Conservation (phyloP, 176 grass and related monocot species). For the Carex scoparia region DNA sequence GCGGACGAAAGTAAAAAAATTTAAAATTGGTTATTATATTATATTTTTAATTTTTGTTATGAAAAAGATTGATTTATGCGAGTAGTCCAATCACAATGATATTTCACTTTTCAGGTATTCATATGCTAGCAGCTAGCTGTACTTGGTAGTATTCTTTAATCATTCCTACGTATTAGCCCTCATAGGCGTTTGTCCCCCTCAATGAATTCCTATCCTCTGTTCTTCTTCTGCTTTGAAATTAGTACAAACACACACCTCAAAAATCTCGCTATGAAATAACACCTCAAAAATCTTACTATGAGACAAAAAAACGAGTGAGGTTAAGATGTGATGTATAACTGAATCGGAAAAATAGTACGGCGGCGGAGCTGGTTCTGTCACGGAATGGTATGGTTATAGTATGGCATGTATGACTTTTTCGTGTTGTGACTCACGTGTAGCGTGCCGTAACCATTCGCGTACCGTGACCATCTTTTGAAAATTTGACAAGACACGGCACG, state of each 20-base stretch:
- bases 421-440: no score
- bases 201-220: neutral
- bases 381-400: no score
- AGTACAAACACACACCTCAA: neutral
- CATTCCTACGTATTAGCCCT: neutral
- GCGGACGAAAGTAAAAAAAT: no score
- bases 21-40: no score
- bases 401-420: no score
- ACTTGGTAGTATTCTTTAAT: neutral
- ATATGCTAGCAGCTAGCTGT: neutral
- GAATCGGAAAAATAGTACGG: no score
- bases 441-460: no score
- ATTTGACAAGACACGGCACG: no score
- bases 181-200: neutral
- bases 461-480: no score
- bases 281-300: neutral
- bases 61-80: no score
- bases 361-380: no score
- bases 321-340: neutral
- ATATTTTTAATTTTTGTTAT: no score
- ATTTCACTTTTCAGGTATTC: neutral
- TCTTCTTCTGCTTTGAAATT: neutral
- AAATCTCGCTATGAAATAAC: neutral
- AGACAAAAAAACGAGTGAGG: neutral
- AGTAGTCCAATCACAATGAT: constrained; percentile 6